These are phyloP conservation scores for Clathrospora elynae DNA, from an alignment of 2,329 filamentous ascomycete species.

Conservation along the genomic window DNA sequence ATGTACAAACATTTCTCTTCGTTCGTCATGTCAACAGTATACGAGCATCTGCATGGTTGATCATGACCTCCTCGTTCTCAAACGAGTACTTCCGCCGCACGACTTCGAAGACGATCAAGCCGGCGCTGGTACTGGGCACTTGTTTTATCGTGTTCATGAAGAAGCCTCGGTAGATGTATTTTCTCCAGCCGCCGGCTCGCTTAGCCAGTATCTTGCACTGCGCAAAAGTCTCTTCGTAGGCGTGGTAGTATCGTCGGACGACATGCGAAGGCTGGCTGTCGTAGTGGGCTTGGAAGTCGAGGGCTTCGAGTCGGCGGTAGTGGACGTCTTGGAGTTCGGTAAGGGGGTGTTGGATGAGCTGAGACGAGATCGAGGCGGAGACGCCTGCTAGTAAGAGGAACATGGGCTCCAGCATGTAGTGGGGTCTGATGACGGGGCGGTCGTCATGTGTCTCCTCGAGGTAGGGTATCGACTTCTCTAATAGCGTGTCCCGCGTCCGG, in stretches of 20 bases:
- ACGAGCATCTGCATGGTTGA: slow-evolving; percentile 68
- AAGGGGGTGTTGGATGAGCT: slow-evolving; percentile 72
- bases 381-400: slow-evolving; percentile 73
- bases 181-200: slow-evolving; percentile 61
- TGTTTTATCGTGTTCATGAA: slow-evolving; percentile 74
- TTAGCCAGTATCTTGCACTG: slow-evolving; percentile 65
- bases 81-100: slow-evolving; percentile 73
- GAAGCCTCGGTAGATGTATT: slow-evolving; percentile 74
- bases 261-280: slow-evolving; percentile 36
- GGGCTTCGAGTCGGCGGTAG: slow-evolving; percentile 72
- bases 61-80: slow-evolving; percentile 60
- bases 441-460: slow-evolving; percentile 35
- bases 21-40: slow-evolving; percentile 63
- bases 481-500: slow-evolving; percentile 39
- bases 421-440: slow-evolving; percentile 66
- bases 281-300: slow-evolving; percentile 64
- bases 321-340: slow-evolving; percentile 73
- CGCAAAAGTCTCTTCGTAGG: slow-evolving; percentile 70
- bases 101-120: slow-evolving; percentile 78
- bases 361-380: slow-evolving; percentile 70
- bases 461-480: slow-evolving; percentile 29
- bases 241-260: slow-evolving; percentile 69
- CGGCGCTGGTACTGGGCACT: slow-evolving; percentile 76
- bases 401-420: slow-evolving; percentile 75
- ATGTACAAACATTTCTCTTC: too few relatives aligned